Conservation (phyloP, 2,329 filamentous ascomycete genomes). For the Emmonsiellopsis sp. region DNA sequence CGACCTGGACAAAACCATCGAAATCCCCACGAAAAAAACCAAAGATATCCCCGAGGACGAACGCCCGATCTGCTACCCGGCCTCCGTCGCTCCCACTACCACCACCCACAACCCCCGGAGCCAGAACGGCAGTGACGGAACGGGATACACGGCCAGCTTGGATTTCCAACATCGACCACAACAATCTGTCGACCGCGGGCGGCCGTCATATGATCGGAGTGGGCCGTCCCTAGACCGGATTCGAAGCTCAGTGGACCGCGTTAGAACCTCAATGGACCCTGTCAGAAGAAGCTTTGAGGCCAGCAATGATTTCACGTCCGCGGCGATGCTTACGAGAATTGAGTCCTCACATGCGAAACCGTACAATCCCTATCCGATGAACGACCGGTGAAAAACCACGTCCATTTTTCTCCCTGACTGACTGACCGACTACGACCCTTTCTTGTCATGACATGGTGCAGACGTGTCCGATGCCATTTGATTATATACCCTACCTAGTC, state of each 20-base stretch:
- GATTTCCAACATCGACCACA: conserved; percentile 47
- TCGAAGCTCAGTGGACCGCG: conserved; percentile 75
- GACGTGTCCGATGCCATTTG: conserved; percentile 8
- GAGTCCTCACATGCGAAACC: conserved; percentile 4
- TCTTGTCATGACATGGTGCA: neutral
- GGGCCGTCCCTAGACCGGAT: conserved; percentile 84
- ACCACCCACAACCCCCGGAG: conserved; percentile 72
- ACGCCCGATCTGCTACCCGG: conserved; percentile 77
- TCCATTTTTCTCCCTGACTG: neutral
- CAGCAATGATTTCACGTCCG: conserved; percentile 84
- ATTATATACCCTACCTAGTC: conserved; percentile 19
- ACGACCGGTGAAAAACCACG: neutral
- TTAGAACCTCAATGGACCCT: conserved; percentile 76
- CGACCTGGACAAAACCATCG: conserved; percentile 39
- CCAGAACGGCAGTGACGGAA: conserved; percentile 89
- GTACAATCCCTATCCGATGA: neutral
- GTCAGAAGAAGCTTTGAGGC: conserved; percentile 76
- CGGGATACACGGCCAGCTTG: conserved; percentile 63
- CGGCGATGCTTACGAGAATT: conserved; percentile 64
- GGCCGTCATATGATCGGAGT: conserved; percentile 57
- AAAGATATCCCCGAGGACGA: conserved; percentile 74
- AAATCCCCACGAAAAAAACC: conserved; percentile 46
- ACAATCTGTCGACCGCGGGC: conserved; percentile 48
- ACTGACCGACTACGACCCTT: neutral
- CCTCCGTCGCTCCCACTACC: conserved; percentile 69